Evolutionary conservation across 805 yeast genomes (phyloP).

Genomic region (Wickerhamiella alocasiicola): DNA sequence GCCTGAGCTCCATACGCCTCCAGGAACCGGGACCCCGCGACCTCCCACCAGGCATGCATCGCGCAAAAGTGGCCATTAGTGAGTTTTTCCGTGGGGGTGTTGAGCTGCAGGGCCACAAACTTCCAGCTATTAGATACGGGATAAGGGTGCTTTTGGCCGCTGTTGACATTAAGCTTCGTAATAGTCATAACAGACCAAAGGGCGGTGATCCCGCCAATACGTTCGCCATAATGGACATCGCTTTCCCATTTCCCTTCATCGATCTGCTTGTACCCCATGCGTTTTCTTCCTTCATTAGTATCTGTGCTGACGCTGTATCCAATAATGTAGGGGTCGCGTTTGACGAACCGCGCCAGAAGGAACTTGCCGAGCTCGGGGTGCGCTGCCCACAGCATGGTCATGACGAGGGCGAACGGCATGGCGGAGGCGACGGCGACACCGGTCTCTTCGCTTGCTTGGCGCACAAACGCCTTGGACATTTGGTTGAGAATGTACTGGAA

Average conservation of each 20-base stretch:
- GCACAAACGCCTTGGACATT: slow-evolving; percentile 71
- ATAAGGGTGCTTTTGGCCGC: slow-evolving; percentile 35
- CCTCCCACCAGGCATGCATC: slow-evolving; percentile 86
- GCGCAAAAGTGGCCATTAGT: slow-evolving; percentile 60
- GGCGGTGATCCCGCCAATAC: slow-evolving; percentile 76
- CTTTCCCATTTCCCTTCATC: slow-evolving; percentile 35
- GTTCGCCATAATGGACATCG: slow-evolving; percentile 62
- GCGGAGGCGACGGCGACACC: slow-evolving; percentile 67
- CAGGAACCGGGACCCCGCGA: slow-evolving; percentile 47
- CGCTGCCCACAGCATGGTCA: slow-evolving; percentile 40
- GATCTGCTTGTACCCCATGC: slow-evolving; percentile 77
- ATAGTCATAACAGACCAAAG: slow-evolving; percentile 68
- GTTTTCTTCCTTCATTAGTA: slow-evolving; percentile 65
- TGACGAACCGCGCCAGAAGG: slow-evolving; percentile 68
- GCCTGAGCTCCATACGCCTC: slow-evolving; percentile 59
- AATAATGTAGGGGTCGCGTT: slow-evolving; percentile 79
- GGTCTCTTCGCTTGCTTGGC: slow-evolving; percentile 89
- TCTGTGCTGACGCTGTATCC: slow-evolving; percentile 68
- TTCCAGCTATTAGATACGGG: slow-evolving; percentile 53
- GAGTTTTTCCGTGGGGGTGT: slow-evolving; percentile 39
- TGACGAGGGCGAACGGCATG: slow-evolving; percentile 60
- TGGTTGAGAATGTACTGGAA: slow-evolving; percentile 68
- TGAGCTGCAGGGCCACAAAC: slow-evolving; percentile 58
- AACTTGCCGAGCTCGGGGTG: slow-evolving; percentile 43
- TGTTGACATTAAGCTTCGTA: slow-evolving; percentile 24